Evolutionary conservation across 805 yeast genomes (phyloP).

Genomic region (Candida methanosorbosa): DNA sequence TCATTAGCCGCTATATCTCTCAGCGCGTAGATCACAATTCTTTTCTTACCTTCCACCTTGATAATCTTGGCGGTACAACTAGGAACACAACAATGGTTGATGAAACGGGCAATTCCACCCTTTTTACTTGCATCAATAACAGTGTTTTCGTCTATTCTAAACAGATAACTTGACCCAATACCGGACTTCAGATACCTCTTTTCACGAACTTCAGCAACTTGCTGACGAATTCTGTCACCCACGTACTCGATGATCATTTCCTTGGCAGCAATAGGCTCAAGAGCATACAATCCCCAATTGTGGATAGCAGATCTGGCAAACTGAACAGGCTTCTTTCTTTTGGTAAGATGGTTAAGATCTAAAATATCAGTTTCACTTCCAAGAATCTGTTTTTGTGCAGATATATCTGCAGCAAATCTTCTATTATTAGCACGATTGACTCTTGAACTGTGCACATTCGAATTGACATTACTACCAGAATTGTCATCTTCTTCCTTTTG

Average conservation of each 20-base stretch:
- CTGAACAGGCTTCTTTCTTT: constrained; percentile 89
- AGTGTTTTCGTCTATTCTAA: constrained; percentile 86
- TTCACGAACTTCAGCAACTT: constrained; percentile 89
- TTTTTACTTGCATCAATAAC: constrained; percentile 96
- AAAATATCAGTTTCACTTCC: constrained; percentile 78
- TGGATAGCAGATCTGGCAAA: constrained; percentile 96
- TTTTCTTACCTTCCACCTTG: constrained; percentile 85
- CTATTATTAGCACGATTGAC: constrained; percentile 81
- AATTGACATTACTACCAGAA: constrained; percentile 11
- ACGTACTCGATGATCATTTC: constrained; percentile 98
- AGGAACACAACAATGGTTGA: constrained; percentile 96
- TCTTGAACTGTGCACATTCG: constrained; percentile 60
- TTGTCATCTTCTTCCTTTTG: constrained; percentile 47
- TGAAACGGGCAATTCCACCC: constrained; percentile 95
- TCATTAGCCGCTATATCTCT: constrained; percentile 82
- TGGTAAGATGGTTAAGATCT: constrained; percentile 78
- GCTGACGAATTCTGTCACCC: constrained; percentile 90
- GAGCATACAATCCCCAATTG: constrained; percentile 95
- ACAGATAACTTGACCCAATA: constrained; percentile 89
- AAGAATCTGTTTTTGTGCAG: constrained; percentile 66
- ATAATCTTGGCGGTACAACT: constrained; percentile 96
- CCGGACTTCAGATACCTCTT: constrained; percentile 80
- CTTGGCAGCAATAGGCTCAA: constrained; percentile 89
- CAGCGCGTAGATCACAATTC: constrained; percentile 91
- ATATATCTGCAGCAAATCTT: constrained; percentile 82